These are phyloP conservation scores for Phoma sp. DNA, from an alignment of 2,329 filamentous ascomycete genomes.

Conservation along the genomic window DNA sequence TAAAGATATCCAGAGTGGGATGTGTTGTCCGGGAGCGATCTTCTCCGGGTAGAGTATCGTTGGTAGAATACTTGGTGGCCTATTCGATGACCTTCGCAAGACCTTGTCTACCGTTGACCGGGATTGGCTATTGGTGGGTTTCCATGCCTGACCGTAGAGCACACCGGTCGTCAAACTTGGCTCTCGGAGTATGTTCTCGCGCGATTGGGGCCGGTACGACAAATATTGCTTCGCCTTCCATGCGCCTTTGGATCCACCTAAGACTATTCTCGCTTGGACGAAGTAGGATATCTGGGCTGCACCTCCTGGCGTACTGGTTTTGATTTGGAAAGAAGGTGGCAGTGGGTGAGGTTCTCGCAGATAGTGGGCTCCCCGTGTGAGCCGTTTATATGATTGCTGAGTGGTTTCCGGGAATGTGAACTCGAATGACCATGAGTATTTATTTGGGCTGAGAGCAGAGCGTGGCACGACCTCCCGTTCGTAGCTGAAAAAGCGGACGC, in stretches of 20 bases:
- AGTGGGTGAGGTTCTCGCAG: conserved; percentile 40
- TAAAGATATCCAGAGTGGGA: conserved; percentile 38
- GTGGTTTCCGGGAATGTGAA: conserved; percentile 45
- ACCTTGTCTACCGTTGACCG: conserved; percentile 31
- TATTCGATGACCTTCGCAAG: conserved; percentile 25
- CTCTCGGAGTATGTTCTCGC: conserved; percentile 18
- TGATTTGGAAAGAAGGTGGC: conserved; percentile 41
- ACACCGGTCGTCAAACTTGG: conserved; percentile 30
- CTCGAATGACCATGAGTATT: conserved; percentile 45
- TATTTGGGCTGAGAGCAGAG: conserved; percentile 30
- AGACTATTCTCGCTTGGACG: conserved; percentile 34
- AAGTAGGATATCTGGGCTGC: conserved; percentile 41
- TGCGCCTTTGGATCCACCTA: conserved; percentile 19
- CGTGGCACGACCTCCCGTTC: conserved; percentile 32
- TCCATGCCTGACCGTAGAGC: conserved; percentile 40
- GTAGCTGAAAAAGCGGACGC: conserved; percentile 37
- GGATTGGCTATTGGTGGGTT: conserved; percentile 24
- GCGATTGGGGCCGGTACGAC: conserved; percentile 34
- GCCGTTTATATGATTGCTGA: conserved; percentile 34
- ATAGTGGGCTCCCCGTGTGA: conserved; percentile 38
- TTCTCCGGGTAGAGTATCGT: conserved; percentile 37
- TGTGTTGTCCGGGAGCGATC: conserved; percentile 42
- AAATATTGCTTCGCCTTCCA: conserved; percentile 33
- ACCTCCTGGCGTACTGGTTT: conserved; percentile 35
- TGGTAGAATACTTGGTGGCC: conserved; percentile 37